Conservation (phyloP, 1,284 basidiomycete genomes). For the Puccinia brachypodii region DNA sequence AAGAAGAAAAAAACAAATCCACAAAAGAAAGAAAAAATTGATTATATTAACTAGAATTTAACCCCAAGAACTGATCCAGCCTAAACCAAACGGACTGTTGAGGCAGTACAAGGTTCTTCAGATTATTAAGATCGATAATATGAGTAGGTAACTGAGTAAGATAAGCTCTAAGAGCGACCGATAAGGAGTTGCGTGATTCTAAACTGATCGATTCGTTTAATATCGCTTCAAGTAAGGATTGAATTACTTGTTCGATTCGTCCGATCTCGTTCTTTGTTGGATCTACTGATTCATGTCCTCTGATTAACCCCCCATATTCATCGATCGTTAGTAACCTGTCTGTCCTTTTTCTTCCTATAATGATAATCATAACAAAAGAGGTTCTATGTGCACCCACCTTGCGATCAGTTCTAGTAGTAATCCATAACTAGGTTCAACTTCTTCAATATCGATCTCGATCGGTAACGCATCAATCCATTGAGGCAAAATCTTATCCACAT, state of each 20-base stretch:
- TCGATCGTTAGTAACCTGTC: background rate
- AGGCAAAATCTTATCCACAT: conserved; percentile 37
- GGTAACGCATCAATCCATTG: conserved; percentile 37
- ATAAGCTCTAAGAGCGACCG: conserved; percentile 4
- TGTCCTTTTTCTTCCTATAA: too few species aligned
- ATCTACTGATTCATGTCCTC: conserved; percentile 20
- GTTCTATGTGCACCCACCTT: background rate
- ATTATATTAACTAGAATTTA: background rate
- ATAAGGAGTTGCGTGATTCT: conserved; percentile 10
- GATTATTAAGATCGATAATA: background rate
- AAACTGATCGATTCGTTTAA: background rate
- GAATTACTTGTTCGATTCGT: conserved; percentile 23
- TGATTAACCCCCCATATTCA: background rate
- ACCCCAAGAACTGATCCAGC: background rate
- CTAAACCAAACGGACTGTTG: background rate
- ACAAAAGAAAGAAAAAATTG: background rate
- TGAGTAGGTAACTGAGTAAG: background rate
- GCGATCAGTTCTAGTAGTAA: conserved; percentile 41
- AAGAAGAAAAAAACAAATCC: background rate
- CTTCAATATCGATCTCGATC: conserved; percentile 41
- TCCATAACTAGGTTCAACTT: conserved; percentile 39
- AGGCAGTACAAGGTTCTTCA: background rate
- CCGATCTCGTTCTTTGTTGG: conserved; percentile 6
- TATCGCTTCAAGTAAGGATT: background rate
- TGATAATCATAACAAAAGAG: background rate